These are phyloP conservation scores for Blastobotrys malaysiensis DNA, from an alignment of 1,139 yeast species.

Conservation along the genomic window DNA sequence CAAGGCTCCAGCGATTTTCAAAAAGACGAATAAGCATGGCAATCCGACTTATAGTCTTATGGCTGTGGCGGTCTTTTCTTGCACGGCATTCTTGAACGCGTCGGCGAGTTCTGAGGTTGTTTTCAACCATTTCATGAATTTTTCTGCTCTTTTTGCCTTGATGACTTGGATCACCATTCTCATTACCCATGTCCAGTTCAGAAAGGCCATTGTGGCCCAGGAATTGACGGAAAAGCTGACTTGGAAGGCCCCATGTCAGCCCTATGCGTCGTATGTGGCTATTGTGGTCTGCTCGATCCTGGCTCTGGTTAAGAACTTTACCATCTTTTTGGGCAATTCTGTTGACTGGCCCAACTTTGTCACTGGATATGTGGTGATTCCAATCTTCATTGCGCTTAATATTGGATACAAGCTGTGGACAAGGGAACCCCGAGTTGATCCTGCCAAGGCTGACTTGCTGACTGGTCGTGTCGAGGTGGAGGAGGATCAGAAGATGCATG, in stretches of 20 bases:
- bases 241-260: conserved; percentile 48
- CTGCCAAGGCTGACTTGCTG: not conserved
- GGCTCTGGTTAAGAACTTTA: conserved; percentile 66
- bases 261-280: conserved; percentile 50
- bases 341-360: conserved; percentile 61
- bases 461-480: not conserved
- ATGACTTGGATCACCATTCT: conserved; percentile 51
- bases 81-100: conserved; percentile 54
- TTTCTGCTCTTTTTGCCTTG: conserved; percentile 49
- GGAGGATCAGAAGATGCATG: not conserved
- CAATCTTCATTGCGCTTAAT: conserved; percentile 52
- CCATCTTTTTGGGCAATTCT: conserved; percentile 51
- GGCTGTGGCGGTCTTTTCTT: conserved; percentile 43
- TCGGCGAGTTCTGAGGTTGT: conserved; percentile 39
- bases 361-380: conserved; percentile 75
- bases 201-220: conserved; percentile 53
- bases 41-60: conserved; percentile 53
- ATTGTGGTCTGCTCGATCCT: conserved; percentile 51
- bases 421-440: conserved; percentile 37
- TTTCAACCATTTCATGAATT: conserved; percentile 50
- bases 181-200: conserved; percentile 45
- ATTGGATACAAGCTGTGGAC: conserved; percentile 57
- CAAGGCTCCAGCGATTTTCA: conserved; percentile 56
- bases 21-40: conserved; percentile 58
- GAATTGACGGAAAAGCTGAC: conserved; percentile 47